These are phyloP conservation scores for Podaxis pistillaris DNA, from an alignment of 768 basidiomycete species.

Conservation along the genomic window DNA sequence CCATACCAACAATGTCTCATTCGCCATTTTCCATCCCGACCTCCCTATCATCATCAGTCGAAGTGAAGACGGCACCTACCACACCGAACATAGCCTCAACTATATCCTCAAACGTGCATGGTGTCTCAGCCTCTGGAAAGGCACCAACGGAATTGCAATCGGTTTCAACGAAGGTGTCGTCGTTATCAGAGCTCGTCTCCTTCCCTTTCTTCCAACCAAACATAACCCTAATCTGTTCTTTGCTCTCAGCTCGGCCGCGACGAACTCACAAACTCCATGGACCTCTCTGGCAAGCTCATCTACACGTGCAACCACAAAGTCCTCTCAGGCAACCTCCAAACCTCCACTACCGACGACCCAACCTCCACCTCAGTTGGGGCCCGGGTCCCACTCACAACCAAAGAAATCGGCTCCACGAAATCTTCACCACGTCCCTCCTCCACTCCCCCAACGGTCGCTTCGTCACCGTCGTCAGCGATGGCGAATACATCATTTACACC, in stretches of 20 bases:
- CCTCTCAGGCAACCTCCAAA: constrained; percentile 81
- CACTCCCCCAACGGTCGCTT: constrained; percentile 98
- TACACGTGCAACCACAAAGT: constrained; percentile 92
- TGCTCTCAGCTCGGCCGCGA: constrained; percentile 84
- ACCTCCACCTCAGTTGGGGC: constrained; percentile 65
- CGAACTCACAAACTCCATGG: constrained; percentile 95
- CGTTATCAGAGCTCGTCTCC: constrained; percentile 92
- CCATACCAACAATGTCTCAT: constrained; percentile 96
- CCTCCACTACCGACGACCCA: constrained; percentile 30
- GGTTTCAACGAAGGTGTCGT: constrained; percentile 96
- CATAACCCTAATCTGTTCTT: constrained; percentile 75
- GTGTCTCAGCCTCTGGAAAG: constrained; percentile 82
- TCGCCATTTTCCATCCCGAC: constrained; percentile 95
- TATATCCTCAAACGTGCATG: constrained; percentile 95
- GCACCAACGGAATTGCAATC: constrained; percentile 90
- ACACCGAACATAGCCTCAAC: constrained; percentile 92
- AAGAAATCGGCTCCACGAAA: constrained; percentile 96
- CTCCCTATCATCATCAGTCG: constrained; percentile 92
- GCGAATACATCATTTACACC: constrained; percentile 98
- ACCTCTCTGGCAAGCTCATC: constrained; percentile 90
- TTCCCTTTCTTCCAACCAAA: constrained; percentile 91
- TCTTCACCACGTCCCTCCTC: constrained; percentile 79
- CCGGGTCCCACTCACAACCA: constrained; percentile 70
- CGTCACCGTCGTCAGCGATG: constrained; percentile 95
- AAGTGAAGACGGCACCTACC: constrained; percentile 94